Evolutionary conservation across 306 rosid species (phyloP).

Genomic region (Mimosa bimucronata): DNA sequence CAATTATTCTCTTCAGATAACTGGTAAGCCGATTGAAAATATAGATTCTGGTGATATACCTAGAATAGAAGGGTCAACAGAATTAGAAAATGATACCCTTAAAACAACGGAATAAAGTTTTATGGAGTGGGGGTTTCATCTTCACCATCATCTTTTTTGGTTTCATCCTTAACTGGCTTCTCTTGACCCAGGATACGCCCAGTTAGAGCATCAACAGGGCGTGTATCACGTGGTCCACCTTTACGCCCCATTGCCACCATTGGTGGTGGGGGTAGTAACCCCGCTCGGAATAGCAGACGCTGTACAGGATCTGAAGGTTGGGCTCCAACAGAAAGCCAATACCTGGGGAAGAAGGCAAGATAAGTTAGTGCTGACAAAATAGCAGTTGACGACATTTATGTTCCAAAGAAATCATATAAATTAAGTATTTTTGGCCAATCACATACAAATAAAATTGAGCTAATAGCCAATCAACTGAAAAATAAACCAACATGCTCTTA

Average conservation of each 20-base stretch:
- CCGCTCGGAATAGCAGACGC: slow-evolving; percentile 82
- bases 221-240: slow-evolving; percentile 78
- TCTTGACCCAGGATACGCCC: slow-evolving; percentile 59
- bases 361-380: background rate
- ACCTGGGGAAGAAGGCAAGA: slow-evolving; percentile 49
- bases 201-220: slow-evolving; percentile 66
- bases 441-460: background rate
- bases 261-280: slow-evolving; percentile 87
- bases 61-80: slow-evolving; percentile 31
- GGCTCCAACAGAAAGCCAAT: slow-evolving; percentile 91
- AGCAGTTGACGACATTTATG: slow-evolving; percentile 13
- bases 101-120: slow-evolving; percentile 24
- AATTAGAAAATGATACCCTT: slow-evolving; percentile 24
- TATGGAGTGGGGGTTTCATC: slow-evolving; percentile 29
- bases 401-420: slow-evolving; percentile 15
- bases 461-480: background rate
- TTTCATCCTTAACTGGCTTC: slow-evolving; percentile 42
- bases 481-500: background rate
- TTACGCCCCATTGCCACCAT: slow-evolving; percentile 83
- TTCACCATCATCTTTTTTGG: slow-evolving; percentile 9
- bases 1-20: slow-evolving; percentile 37
- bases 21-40: slow-evolving; percentile 35
- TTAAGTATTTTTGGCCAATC: background rate
- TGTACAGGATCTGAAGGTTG: slow-evolving; percentile 95
- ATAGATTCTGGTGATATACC: slow-evolving; percentile 46